These are phyloP conservation scores for Erigeron philadelphicus DNA, from an alignment of 140 eudicot species.

Conservation along the genomic window DNA sequence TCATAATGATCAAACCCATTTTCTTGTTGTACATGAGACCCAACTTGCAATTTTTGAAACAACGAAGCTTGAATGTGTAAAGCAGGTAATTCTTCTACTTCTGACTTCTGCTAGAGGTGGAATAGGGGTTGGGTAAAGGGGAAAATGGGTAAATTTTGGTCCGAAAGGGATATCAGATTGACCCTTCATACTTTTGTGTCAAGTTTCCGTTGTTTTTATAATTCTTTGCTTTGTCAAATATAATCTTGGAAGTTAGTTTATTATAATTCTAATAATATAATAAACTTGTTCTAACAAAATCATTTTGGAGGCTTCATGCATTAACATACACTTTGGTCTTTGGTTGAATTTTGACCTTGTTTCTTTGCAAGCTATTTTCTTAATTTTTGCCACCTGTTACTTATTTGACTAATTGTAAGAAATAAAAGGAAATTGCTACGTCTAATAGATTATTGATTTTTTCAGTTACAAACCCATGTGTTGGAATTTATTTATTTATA, in stretches of 20 bases:
- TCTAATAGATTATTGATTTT: no score
- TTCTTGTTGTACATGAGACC: slow-evolving; percentile 88
- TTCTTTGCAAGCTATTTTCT: no score
- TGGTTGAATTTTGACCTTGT: neutral
- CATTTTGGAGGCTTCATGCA: neutral
- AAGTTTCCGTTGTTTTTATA: no score
- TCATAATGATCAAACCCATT: slow-evolving; percentile 86
- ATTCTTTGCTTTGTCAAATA: no score
- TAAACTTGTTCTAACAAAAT: neutral
- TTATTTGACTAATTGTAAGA: no score
- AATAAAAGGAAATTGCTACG: no score
- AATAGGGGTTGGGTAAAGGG: neutral
- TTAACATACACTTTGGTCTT: neutral
- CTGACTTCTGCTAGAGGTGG: slow-evolving; percentile 1
- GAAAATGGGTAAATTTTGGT: neutral
- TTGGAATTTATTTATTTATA: no score
- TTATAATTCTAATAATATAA: neutral
- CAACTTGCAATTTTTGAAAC: slow-evolving; percentile 85
- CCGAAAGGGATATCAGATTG: neutral
- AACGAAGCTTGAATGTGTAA: slow-evolving; percentile 68
- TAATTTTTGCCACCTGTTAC: no score
- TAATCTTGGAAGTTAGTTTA: no score
- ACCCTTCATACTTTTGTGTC: neutral
- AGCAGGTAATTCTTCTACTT: slow-evolving; percentile 46
- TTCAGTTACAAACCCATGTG: no score